Percentiles rank a stretch among this genome's conserved stretches.
Conservation (phyloP, 2,329 filamentous ascomycete species). For the Alternaria solani region DNA sequence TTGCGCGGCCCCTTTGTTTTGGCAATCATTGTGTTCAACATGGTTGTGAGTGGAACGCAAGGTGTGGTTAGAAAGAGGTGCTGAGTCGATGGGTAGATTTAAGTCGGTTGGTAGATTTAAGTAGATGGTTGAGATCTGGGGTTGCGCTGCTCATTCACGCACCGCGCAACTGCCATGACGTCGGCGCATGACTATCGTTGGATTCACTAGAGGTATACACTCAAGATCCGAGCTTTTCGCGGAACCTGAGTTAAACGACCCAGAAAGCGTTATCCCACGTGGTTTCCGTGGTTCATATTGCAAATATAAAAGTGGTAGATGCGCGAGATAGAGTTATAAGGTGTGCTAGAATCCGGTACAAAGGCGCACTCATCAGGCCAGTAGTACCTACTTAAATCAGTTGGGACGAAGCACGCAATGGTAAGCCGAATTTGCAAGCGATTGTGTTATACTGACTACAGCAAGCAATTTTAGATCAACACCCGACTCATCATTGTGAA, state of each 20-base stretch:
- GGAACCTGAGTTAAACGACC: not conserved
- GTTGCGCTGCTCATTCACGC: not conserved
- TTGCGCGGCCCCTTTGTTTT: too few relatives aligned
- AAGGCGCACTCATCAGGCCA: too few relatives aligned
- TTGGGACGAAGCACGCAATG: too few relatives aligned
- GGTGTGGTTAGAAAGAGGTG: not conserved
- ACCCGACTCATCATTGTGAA: too few relatives aligned
- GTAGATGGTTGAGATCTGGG: not conserved
- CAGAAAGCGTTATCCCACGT: not conserved
- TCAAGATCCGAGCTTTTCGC: not conserved
- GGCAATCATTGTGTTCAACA: not conserved
- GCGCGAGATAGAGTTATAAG: too few relatives aligned
- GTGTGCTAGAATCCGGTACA: too few relatives aligned
- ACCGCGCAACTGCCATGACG: not conserved
- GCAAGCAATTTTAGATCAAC: too few relatives aligned
- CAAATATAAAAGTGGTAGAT: too few relatives aligned
- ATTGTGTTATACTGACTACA: too few relatives aligned
- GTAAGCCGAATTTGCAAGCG: too few relatives aligned
- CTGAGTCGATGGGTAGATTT: not conserved
- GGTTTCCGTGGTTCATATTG: not conserved
- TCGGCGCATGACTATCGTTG: not conserved
- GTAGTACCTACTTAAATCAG: too few relatives aligned
- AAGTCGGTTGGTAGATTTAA: too few relatives aligned
- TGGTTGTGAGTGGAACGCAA: not conserved
- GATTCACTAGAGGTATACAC: not conserved